Base-by-base conservation (phyloP, 2,329 filamentous ascomycete genomes). In the Penicillium psychrosexuale region DNA sequence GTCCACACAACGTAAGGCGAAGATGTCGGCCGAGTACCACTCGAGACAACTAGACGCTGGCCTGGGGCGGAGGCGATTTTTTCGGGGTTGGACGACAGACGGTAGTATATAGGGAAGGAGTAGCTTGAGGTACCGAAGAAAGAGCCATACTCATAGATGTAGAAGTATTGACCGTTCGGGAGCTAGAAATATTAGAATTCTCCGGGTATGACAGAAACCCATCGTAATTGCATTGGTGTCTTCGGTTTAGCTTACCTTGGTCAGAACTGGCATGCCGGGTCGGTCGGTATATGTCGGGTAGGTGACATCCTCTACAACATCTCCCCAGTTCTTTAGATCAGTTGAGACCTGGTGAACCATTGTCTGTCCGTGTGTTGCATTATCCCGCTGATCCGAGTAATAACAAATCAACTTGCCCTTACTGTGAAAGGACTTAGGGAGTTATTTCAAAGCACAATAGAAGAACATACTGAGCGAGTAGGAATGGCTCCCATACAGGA, bases 401-500 rank as follows among this genome's bases (percentile, higher is more conserved):
- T 88, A 90, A 63, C 80, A 76, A 34, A 89, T 79, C 17, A 90
- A 72, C 48, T 82, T 76, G 50, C 82, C 78, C 53, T 87, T 72
- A 67, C 67, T 69, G 28, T 34, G 1, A 12, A 39, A 2, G n/a
- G 12, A 12, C 42, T 58, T 56, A 63, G 50, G 3, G 3, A n/a
- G 28, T 6, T 12, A 19, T 22, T 17, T 22, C 13, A 11, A 17
- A 8, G 17, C 13, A 8, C 9, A 8, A 8, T 19, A 31, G 9
- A n/a, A 42, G 28, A 24, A 59, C 66, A 42, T 61, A 69, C 65
- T 85, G 79, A 42, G 80, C 75, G 53, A 84, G 66, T 39, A 90
- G 71, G 69, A 87, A 89, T 0, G 87, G 87, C 69, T 90, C 88
- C 87, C 87, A 90, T 19, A 90, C 83, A 0, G 86, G 85, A 0